Conservation (phyloP, 176 grass and related monocot species). For the Poa pratensis region DNA sequence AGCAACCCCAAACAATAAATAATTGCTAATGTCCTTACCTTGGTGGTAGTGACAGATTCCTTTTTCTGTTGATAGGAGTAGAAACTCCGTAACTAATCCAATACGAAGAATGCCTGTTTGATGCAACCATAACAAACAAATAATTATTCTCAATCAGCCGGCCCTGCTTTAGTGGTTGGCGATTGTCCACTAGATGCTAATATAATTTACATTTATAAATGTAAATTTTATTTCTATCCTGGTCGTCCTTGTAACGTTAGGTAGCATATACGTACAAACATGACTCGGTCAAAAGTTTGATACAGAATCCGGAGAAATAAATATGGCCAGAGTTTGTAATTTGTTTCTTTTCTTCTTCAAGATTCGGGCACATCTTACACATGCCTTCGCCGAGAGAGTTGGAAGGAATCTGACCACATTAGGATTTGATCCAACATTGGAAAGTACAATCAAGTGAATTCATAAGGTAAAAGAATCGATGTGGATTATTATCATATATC, state of each 20-base stretch:
- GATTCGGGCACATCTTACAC: neutral
- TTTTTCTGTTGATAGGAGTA: slow-evolving; percentile 9
- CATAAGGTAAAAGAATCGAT: too few species aligned
- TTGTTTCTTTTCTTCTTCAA: neutral
- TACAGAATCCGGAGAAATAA: neutral
- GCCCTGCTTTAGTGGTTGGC: slow-evolving; percentile 31
- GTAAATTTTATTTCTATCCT: neutral
- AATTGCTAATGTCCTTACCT: neutral
- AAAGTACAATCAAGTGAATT: too few species aligned
- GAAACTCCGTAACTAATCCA: neutral
- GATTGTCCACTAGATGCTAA: slow-evolving; percentile 6
- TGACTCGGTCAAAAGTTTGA: neutral
- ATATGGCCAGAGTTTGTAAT: neutral
- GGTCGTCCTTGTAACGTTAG: slow-evolving; percentile 20
- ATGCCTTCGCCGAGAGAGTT: too few species aligned
- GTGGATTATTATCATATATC: too few species aligned
- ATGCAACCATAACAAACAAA: neutral
- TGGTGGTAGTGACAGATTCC: slow-evolving; percentile 10
- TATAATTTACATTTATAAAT: neutral
- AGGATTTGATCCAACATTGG: too few species aligned
- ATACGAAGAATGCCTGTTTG: neutral
- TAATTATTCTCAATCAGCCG: neutral
- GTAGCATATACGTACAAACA: neutral
- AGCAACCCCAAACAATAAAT: neutral
- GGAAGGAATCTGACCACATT: too few species aligned